phyloP scores from a whole-genome alignment of 768 basidiomycete genomes.

The Mycena vulgaris region DNA sequence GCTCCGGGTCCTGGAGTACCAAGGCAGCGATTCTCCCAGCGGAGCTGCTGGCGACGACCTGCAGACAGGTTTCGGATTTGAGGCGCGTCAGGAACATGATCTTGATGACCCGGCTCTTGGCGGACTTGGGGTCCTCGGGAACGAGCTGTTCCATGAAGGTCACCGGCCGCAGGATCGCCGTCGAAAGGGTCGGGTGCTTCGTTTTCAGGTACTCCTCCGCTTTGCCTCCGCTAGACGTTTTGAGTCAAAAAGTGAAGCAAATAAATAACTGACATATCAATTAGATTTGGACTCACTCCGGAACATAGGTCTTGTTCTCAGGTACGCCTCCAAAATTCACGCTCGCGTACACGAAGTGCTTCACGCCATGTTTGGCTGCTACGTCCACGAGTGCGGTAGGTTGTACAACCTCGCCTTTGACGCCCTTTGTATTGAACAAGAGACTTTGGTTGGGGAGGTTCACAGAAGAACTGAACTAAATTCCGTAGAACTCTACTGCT shows the following conservation, averaged over 20 bases:
- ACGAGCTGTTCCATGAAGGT: constrained; percentile 36
- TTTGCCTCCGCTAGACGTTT: constrained; percentile 30
- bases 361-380: constrained; percentile 29
- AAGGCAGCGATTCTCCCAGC: constrained; percentile 24
- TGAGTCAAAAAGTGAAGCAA: constrained; percentile 20
- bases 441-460: too few relatives aligned
- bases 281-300: constrained; percentile 23
- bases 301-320: constrained; percentile 17
- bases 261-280: too few relatives aligned
- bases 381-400: constrained; percentile 28
- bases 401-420: constrained; percentile 20
- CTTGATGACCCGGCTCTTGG: background rate
- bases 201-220: constrained; percentile 23
- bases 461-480: too few relatives aligned
- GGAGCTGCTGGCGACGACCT: constrained; percentile 28
- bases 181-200: constrained; percentile 12
- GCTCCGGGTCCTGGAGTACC: constrained; percentile 12
- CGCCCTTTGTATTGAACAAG: too few relatives aligned
- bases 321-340: constrained; percentile 19
- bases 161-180: constrained; percentile 33
- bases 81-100: constrained; percentile 27
- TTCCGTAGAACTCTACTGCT: too few relatives aligned
- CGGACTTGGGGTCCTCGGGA: constrained; percentile 3
- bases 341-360: constrained; percentile 34
- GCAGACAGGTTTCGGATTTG: constrained; percentile 16